Conservation (phyloP, 2,329 filamentous ascomycete genomes). For the Ilyonectria sp. region DNA sequence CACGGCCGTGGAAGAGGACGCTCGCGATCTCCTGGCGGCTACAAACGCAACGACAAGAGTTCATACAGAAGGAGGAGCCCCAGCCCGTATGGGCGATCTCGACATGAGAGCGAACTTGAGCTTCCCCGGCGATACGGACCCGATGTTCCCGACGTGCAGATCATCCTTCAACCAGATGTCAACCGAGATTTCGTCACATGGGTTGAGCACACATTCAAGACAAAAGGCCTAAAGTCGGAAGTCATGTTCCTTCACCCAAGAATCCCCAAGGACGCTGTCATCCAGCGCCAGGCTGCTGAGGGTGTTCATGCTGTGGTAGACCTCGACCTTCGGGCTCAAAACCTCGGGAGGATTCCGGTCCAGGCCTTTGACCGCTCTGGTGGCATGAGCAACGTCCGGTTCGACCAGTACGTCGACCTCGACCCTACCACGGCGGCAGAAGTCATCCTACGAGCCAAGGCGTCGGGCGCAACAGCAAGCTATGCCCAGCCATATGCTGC, state of each 20-base stretch:
- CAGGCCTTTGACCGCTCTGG: conserved; percentile 88
- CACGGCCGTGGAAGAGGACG: conserved; percentile 68
- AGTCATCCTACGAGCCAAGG: conserved; percentile 81
- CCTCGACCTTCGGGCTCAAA: conserved; percentile 79
- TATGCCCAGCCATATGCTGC: conserved; percentile 52
- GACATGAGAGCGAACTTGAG: conserved; percentile 72
- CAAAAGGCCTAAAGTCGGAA: conserved; percentile 80
- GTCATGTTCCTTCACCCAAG: conserved; percentile 85
- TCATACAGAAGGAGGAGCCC: conserved; percentile 79
- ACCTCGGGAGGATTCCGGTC: conserved; percentile 80
- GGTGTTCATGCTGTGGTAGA: conserved; percentile 90
- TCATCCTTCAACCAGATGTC: conserved; percentile 85
- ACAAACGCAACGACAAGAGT: conserved; percentile 60
- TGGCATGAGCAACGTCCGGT: conserved; percentile 82
- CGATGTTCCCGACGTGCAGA: conserved; percentile 90
- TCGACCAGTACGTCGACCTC: conserved; percentile 89
- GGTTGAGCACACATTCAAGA: conserved; percentile 83
- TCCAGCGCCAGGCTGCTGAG: conserved; percentile 88
- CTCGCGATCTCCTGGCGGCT: conserved; percentile 75
- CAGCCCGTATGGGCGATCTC: conserved; percentile 71
- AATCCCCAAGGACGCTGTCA: conserved; percentile 82
- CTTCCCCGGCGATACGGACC: conserved; percentile 81
- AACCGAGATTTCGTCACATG: conserved; percentile 85
- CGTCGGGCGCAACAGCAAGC: conserved; percentile 49
- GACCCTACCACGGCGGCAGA: conserved; percentile 85